Evolutionary conservation across 805 yeast genomes (phyloP), one percentile per base, ranked within the genome.

Genomic region (Zygotorulaspora chibaensis): DNA sequence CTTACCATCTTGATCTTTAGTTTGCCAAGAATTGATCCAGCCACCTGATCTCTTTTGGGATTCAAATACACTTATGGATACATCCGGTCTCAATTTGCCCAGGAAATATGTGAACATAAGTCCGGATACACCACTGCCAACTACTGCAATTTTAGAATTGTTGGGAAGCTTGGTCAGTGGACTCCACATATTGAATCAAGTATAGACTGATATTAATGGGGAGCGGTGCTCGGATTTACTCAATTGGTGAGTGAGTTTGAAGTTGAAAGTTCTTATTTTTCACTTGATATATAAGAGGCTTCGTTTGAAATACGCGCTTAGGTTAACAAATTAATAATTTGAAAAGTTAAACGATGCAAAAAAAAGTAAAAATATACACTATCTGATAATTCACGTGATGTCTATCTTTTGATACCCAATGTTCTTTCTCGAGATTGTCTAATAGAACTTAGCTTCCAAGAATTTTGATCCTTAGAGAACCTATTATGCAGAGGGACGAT

Each of bases 101-200:
- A 89, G 69, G 57, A 83, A 85, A 56, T 83, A 84, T 1, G 84
- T 78, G 58, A 77, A 85, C 2, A 88, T 70, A 2, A 93, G 70
- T 0, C 97, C 97, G 0, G 96, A 84, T 2, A 91, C 77, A 0
- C 99, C 99, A 0, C 86, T 83, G 0, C 99, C 99, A 1, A 89
- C 59, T 0, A 90, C 85, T 0, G 85, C 89, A 2, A 89, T 81
- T 16, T 64, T 63, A 1, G 79, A 54, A 38, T 66, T 60, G 8
- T 43, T 30, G 2, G 66, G 62, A 28, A 63, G 38, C 38, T 52
- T 55, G 10, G 49, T 44, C 25, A 58, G 41, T 31, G 48, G 53
- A 18, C 47, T 35, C 35, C 48, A 25, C 64, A 58, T 61, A 16
- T 17, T 38, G 15, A 13, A 6, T 8, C 13, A 11, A 28, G 20